Base-by-base conservation (phyloP, 331 rosid species). In the Pyracantha coccinea region DNA sequence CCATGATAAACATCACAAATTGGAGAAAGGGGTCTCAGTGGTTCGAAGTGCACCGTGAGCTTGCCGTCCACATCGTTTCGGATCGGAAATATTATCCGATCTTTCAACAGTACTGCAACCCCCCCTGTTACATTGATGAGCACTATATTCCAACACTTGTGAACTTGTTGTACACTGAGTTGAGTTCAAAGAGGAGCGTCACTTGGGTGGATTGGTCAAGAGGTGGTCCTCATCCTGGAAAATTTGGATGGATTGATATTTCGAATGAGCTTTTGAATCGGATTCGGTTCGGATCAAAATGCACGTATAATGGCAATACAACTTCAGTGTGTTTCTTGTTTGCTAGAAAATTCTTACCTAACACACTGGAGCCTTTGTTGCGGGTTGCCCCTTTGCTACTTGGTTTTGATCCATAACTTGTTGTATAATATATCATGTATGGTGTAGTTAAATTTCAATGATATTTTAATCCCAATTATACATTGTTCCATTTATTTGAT, bases 11-110 rank as follows among this genome's bases (percentile, higher is more conserved):
- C 76, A 66, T 84, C 76, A 76, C 87, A n/a, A 9, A 88, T 11
- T 90, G 93, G 90, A 57, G 91, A 47, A 90, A 90, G 41, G 91
- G 93, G 20, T 80, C 88, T 24, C 93, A 90, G 28, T 90, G 93
- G 91, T 86, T 90, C 66, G 90, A 88, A 72, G 44, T 90, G 16
- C 77, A 81, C 71, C 81, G 89, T 0, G 79, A 88, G 0, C 86
- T 91, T 4, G 90, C 90, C 29, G 3, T 73, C 54, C 82, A 31
- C 65, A 63, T 91, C 5, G 83, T 88, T 1, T 82, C 82, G 0
- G 93, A 91, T 68, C 65, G 55, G 9, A 88, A 71, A 67, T 87
- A 69, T 73, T 80, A 85, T 61, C 76, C 81, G 0, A 61, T 90
- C 17, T 83, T 86, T 68, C 27, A 61, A 14, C 12, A 76, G 0